Percentiles rank a stretch among this genome's conserved stretches.
phyloP scores from a whole-genome alignment of 2,329 filamentous ascomycete genomes.

The Pseudofabraea citricarpa region DNA sequence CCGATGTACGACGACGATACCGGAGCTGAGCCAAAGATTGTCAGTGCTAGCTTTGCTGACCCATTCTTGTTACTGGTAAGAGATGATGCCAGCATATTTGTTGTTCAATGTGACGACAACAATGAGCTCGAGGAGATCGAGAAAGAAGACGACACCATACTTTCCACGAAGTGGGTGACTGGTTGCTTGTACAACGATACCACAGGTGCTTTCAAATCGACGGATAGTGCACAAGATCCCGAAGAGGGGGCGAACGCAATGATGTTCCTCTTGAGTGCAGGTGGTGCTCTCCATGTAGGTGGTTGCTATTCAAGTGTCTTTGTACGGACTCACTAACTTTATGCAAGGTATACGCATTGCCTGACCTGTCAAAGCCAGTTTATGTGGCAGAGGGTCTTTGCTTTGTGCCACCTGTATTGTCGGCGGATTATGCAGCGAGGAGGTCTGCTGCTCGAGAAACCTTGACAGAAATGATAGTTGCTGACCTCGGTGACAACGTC shows the following conservation, averaged over 20 bases:
- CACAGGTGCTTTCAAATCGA: conserved; percentile 46
- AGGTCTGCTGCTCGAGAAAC: conserved; percentile 68
- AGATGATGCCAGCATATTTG: conserved; percentile 75
- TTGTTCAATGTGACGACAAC: conserved; percentile 74
- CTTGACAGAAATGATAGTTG: conserved; percentile 74
- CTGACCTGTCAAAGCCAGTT: conserved; percentile 65
- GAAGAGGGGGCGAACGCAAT: conserved; percentile 49
- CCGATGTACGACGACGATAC: conserved; percentile 90
- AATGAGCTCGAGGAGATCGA: conserved; percentile 83
- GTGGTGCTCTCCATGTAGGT: conserved; percentile 71
- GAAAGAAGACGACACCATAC: conserved; percentile 50
- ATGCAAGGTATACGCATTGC: conserved; percentile 69
- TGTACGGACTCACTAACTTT: conserved; percentile 7
- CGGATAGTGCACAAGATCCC: conserved; percentile 32
- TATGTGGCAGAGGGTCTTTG: conserved; percentile 73
- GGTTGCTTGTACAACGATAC: conserved; percentile 78
- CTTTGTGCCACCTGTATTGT: conserved; percentile 72
- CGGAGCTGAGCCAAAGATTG: conserved; percentile 71
- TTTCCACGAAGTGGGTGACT: conserved; percentile 69
- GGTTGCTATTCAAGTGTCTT: not conserved
- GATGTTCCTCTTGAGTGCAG: conserved; percentile 71
- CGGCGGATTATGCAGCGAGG: conserved; percentile 63
- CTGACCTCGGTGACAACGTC: conserved; percentile 75
- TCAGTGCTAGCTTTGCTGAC: conserved; percentile 79
- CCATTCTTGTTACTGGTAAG: conserved; percentile 79